Evolutionary conservation across 2,329 filamentous ascomycete genomes (phyloP).

Genomic region (Dothiorella sarmentorum): DNA sequence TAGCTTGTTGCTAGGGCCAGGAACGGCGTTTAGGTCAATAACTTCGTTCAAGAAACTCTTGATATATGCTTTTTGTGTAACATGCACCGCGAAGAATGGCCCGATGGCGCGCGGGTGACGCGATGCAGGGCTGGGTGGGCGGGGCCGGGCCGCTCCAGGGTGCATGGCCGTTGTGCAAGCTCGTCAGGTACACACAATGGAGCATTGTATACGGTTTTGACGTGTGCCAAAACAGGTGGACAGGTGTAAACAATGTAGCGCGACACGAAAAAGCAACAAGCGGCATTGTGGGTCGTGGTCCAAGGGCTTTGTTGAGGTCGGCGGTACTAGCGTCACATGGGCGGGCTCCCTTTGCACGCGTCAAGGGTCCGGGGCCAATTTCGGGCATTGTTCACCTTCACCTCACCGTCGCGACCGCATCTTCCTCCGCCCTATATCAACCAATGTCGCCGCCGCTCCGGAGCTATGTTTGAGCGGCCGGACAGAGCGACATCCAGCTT

Average conservation of each 20-base stretch:
- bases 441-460: constrained; percentile 12
- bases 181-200: neutral
- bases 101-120: constrained; percentile 6
- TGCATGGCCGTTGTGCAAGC: neutral
- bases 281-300: neutral
- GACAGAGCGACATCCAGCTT: constrained; percentile 4
- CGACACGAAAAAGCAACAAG: neutral
- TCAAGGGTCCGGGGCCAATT: constrained; percentile 12
- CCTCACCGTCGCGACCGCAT: constrained; percentile 13
- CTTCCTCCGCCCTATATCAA: constrained; percentile 6
- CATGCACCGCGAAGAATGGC: constrained; percentile 1
- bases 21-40: neutral
- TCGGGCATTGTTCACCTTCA: constrained; percentile 15
- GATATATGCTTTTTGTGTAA: no score
- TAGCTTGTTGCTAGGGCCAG: neutral
- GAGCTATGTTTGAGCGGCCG: constrained; percentile 8
- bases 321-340: constrained; percentile 2
- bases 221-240: neutral
- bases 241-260: neutral
- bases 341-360: constrained; percentile 14
- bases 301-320: constrained; percentile 8
- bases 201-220: neutral
- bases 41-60: neutral
- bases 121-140: constrained; percentile 4
- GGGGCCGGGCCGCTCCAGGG: constrained; percentile 7